These are phyloP conservation scores for Boletus rubropictus DNA, from an alignment of 768 basidiomycete species.

Conservation along the genomic window DNA sequence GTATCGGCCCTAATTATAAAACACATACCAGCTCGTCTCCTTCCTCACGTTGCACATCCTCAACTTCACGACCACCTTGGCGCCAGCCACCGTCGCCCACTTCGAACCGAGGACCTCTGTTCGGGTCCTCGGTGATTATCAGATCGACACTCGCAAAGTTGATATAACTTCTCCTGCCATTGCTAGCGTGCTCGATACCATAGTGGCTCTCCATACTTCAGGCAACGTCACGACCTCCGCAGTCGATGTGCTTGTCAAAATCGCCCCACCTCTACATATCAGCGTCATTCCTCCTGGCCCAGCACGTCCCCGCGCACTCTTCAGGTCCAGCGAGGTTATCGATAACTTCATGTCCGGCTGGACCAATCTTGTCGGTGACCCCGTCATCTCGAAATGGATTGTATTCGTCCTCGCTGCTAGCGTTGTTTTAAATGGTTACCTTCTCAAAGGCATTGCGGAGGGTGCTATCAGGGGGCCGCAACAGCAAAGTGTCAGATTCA, in stretches of 20 bases:
- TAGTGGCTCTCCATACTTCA: slow-evolving; percentile 37
- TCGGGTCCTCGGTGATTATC: slow-evolving; percentile 13
- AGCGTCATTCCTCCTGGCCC: slow-evolving; percentile 37
- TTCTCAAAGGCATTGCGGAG: slow-evolving; percentile 79
- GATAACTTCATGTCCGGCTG: slow-evolving; percentile 88
- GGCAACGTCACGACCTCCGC: slow-evolving; percentile 18
- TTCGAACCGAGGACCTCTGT: slow-evolving; percentile 29
- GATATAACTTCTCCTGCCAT: slow-evolving; percentile 65
- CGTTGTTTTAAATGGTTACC: slow-evolving; percentile 86
- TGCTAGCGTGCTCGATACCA: slow-evolving; percentile 49
- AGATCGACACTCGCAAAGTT: slow-evolving; percentile 44
- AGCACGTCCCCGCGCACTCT: slow-evolving; percentile 27
- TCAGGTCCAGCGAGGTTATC: slow-evolving; percentile 48
- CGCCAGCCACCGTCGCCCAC: slow-evolving; percentile 51
- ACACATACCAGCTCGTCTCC: slow-evolving; percentile 59
- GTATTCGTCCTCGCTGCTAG: slow-evolving; percentile 80
- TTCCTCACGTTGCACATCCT: slow-evolving; percentile 89
- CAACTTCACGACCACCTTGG: slow-evolving; percentile 89
- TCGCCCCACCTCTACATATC: slow-evolving; percentile 56
- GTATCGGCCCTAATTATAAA: slow-evolving; percentile 1
- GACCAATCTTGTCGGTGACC: slow-evolving; percentile 90
- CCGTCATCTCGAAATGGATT: slow-evolving; percentile 92
- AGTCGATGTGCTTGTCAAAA: slow-evolving; percentile 49
- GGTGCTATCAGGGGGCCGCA: slow-evolving; percentile 36
- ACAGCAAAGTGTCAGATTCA: slow-evolving; percentile 28